Evolutionary conservation across 2,329 filamentous ascomycete genomes (phyloP), one percentile per base, ranked within the genome.

Genomic region (Ceratocystis cacaofunesta): DNA sequence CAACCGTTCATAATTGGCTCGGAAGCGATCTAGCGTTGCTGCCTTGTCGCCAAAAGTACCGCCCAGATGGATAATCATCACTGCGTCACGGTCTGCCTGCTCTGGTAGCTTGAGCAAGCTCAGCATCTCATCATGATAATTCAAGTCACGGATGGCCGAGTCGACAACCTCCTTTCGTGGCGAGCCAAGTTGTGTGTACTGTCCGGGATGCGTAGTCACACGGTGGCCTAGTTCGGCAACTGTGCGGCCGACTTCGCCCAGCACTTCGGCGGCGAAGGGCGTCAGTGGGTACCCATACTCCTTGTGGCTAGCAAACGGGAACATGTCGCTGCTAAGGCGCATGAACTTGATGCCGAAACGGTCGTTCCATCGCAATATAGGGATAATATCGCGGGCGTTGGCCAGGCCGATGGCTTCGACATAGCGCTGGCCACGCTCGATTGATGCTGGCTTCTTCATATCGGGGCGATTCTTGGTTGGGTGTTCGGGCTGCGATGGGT

Each of bases 21-120:
- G 81, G 73, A 96, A 96, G 1, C 92, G 83, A 66, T 87, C 81
- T 4, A 96, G 76, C 0, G 91, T 92, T 0, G 87, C 89, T 8
- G 75, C 78, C 73, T 95, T 97, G 73, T 95, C 90, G 5, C 92
- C 92, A 71, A 92, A 96, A 0, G 88, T 83, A 7, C 92, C 92
- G 17, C 92, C 92, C 83, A 97, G 89, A 72, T 97, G 92, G 7
- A 97, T 72, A 65, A 97, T 91, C 89, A 96, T 95, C 65, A 97
- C 86, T 1, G 92, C 92, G 72, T 96, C 91, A 36, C 85, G 85
- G 70, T 97, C 79, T 69, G 85, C 81, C 73, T 96, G 90, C 19
- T 85, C 81, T 0, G 90, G 89, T 0, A 97, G 78, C 64, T 84
- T 85, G 6, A 96, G 79, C 0, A 95, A 79, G 2, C 82, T 81